phyloP scores from a whole-genome alignment of 306 rosid genomes.

The Rosa multiflora region DNA sequence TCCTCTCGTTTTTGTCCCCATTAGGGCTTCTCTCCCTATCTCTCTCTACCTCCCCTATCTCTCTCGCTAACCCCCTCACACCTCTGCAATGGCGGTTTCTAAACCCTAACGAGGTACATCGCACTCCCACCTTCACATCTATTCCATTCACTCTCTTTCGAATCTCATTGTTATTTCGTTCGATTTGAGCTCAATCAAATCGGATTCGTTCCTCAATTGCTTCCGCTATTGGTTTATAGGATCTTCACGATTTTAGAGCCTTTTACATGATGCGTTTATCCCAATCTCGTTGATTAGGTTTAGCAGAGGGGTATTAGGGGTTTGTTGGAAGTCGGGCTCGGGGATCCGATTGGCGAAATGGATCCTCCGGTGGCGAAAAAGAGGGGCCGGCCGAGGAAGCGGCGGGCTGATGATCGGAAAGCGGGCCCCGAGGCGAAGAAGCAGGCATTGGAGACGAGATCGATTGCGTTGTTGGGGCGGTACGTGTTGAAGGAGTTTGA shows the following conservation, averaged over 20 bases:
- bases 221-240: background rate
- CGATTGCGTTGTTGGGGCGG: constrained; percentile 61
- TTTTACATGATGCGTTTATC: constrained; percentile 16
- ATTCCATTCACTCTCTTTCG: background rate
- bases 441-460: constrained; percentile 36
- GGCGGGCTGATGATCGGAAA: constrained; percentile 48
- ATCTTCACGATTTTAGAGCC: constrained; percentile 26
- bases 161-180: background rate
- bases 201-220: background rate
- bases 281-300: background rate
- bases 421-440: constrained; percentile 43
- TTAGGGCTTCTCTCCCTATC: constrained; percentile 24
- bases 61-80: constrained; percentile 24
- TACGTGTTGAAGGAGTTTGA: constrained; percentile 66
- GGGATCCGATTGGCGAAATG: constrained; percentile 43
- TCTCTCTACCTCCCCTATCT: constrained; percentile 16
- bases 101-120: constrained; percentile 35
- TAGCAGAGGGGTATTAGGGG: constrained; percentile 10
- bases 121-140: background rate
- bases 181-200: background rate
- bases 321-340: constrained; percentile 4
- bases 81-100: constrained; percentile 34
- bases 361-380: constrained; percentile 62
- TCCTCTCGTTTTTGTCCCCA: constrained; percentile 1
- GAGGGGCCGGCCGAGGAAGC: constrained; percentile 93